Conservation (phyloP, 768 basidiomycete species). For the Pleurotus ostreatus region DNA sequence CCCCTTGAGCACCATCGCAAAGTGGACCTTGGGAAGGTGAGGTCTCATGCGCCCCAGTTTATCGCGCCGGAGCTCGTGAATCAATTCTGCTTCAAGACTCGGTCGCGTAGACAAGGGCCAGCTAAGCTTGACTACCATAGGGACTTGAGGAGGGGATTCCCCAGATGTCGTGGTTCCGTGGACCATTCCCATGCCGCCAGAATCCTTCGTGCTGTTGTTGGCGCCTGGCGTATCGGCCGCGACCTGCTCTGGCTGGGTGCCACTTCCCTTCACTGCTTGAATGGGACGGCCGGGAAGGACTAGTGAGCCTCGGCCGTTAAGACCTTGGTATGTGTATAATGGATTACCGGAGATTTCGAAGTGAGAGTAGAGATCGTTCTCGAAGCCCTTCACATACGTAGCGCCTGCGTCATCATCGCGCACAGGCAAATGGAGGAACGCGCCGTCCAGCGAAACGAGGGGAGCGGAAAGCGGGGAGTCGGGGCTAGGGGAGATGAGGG, state of each 20-base stretch:
- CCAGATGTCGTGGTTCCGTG: not conserved
- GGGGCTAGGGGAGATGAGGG: conserved; percentile 6
- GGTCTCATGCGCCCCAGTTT: conserved; percentile 7
- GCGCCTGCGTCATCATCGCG: not conserved
- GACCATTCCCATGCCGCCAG: not conserved
- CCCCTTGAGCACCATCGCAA: not conserved
- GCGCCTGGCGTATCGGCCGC: too few species aligned
- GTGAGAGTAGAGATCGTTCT: not conserved
- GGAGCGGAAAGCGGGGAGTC: not conserved
- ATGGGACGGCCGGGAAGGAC: conserved; percentile 10
- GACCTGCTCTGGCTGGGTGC: too few species aligned
- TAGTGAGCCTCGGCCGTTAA: conserved; percentile 16
- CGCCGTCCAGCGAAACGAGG: too few species aligned
- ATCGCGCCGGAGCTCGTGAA: conserved; percentile 8
- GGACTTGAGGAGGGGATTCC: not conserved
- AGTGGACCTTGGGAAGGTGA: conserved; percentile 13
- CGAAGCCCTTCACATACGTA: not conserved
- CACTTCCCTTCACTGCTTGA: not conserved
- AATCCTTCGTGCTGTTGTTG: not conserved
- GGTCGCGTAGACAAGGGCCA: conserved; percentile 12
- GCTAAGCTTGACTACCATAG: conserved; percentile 10
- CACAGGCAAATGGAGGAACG: not conserved
- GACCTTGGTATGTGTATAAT: conserved; percentile 8
- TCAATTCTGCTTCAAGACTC: conserved; percentile 6
- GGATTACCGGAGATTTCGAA: not conserved